These are phyloP conservation scores for Cymbopogon citratus DNA, from an alignment of 176 grass and related monocot genomes.

Conservation along the genomic window DNA sequence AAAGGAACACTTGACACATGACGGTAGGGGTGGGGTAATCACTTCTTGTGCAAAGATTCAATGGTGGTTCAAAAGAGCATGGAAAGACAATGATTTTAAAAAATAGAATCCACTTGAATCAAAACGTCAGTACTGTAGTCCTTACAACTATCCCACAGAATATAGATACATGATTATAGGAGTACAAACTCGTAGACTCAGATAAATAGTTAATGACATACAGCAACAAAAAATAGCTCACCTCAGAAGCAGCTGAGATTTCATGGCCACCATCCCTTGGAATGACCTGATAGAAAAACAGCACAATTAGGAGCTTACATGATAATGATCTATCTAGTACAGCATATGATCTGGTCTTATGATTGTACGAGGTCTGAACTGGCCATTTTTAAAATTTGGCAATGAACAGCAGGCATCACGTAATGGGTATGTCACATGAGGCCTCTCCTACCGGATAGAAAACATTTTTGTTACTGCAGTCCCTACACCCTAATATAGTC, in stretches of 20 bases:
- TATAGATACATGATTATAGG: background rate
- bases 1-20: background rate
- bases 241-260: conserved; percentile 40
- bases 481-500: no score
- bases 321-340: background rate
- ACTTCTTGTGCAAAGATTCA: background rate
- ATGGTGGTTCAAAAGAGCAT: background rate
- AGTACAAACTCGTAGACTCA: background rate
- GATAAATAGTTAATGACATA: background rate
- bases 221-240: conserved; percentile 20
- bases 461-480: background rate
- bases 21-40: background rate
- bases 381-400: background rate
- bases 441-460: background rate
- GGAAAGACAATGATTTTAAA: background rate
- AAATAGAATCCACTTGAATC: background rate
- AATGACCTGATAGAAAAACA: conserved; percentile 34
- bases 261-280: conserved; percentile 32
- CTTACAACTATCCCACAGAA: background rate
- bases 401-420: background rate
- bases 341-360: background rate
- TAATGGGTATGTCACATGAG: background rate
- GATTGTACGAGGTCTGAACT: background rate
- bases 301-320: conserved; percentile 1
- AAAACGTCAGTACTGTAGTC: background rate